Conservation (phyloP, 148 eudicot genomes). For the Camellia lanceoleosa region DNA sequence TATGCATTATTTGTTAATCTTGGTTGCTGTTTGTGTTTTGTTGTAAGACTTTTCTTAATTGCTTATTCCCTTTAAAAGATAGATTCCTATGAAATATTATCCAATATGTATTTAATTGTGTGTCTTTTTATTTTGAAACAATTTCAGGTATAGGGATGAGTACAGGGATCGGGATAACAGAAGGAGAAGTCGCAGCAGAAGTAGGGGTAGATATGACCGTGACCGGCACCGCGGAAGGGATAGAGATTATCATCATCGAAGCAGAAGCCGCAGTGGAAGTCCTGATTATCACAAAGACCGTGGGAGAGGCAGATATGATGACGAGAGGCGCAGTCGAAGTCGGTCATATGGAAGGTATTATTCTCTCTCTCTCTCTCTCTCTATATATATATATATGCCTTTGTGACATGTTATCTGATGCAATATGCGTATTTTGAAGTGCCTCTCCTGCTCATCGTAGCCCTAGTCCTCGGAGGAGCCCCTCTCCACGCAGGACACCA, state of each 20-base stretch:
- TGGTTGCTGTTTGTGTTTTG: neutral
- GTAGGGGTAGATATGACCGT: conserved; percentile 60
- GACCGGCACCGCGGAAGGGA: conserved; percentile 60
- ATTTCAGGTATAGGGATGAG: conserved; percentile 54
- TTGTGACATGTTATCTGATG: conserved; percentile 4
- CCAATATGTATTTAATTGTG: neutral
- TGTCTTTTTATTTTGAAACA: neutral
- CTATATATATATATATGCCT: neutral
- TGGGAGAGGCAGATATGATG: conserved; percentile 68
- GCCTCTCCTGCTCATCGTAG: conserved; percentile 67
- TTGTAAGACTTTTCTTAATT: neutral
- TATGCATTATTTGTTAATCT: neutral
- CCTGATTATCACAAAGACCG: conserved; percentile 61
- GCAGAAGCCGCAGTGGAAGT: conserved; percentile 70
- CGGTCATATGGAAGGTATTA: conserved; percentile 62
- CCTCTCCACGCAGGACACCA: conserved; percentile 53
- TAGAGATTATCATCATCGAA: conserved; percentile 51
- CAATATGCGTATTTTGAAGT: conserved; percentile 30
- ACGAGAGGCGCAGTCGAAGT: conserved; percentile 54
- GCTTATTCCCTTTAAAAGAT: neutral
- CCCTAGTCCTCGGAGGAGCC: conserved; percentile 60
- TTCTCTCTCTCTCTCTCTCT: neutral
- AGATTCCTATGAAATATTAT: neutral
- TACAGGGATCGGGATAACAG: conserved; percentile 45
- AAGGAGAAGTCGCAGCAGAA: conserved; percentile 75